These are phyloP conservation scores for Ophiostoma sp. DNA, from an alignment of 2,329 filamentous ascomycete species.

Conservation along the genomic window DNA sequence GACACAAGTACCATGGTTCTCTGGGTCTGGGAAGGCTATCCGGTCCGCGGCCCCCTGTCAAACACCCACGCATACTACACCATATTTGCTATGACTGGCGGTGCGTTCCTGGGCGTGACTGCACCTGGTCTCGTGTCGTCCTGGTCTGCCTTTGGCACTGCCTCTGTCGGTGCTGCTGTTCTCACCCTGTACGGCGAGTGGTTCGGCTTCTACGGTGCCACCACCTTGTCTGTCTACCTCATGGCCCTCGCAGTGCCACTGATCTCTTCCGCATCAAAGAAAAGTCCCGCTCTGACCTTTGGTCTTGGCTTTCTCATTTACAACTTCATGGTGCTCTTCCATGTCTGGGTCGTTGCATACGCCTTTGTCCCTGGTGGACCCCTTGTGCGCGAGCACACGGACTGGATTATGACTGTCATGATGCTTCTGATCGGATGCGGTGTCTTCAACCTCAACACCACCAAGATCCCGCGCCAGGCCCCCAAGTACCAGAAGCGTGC, in stretches of 20 bases:
- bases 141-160: constrained; percentile 74
- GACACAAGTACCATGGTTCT: constrained; percentile 98
- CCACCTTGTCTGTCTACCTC: constrained; percentile 70
- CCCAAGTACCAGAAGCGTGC: constrained; percentile 39
- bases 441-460: constrained; percentile 63
- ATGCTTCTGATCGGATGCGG: constrained; percentile 82
- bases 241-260: constrained; percentile 73
- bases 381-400: constrained; percentile 85
- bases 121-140: constrained; percentile 64
- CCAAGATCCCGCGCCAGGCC: constrained; percentile 36
- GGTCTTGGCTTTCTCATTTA: constrained; percentile 86
- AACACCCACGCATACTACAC: constrained; percentile 88
- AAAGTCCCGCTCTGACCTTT: constrained; percentile 73
- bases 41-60: constrained; percentile 78
- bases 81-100: constrained; percentile 77
- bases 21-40: constrained; percentile 97
- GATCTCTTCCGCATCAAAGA: constrained; percentile 68
- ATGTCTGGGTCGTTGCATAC: constrained; percentile 97
- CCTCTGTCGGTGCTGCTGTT: constrained; percentile 71
- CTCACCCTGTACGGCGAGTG: constrained; percentile 75
- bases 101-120: constrained; percentile 70
- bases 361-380: constrained; percentile 95
- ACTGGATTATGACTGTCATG: constrained; percentile 86
- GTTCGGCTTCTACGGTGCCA: constrained; percentile 81
- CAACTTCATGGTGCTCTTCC: constrained; percentile 92